Evolutionary conservation across 208 protist genomes (phyloP).

Genomic region (Trypanosoma scelopori): DNA sequence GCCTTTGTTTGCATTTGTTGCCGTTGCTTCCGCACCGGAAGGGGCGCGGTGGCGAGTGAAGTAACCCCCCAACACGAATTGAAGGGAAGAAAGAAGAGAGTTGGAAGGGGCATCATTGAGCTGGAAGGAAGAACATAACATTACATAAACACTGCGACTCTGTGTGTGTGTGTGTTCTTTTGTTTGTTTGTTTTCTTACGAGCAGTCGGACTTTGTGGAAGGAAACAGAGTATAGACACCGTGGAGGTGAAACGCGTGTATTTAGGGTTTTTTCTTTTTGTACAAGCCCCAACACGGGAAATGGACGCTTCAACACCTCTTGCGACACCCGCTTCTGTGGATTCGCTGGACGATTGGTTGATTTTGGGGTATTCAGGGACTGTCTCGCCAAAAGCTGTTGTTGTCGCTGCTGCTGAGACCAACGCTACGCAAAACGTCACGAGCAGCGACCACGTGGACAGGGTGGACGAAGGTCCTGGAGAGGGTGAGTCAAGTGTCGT

Average conservation of each 20-base stretch:
- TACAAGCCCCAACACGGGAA: not conserved
- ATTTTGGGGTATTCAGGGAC: not conserved
- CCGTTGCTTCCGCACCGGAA: too few species aligned
- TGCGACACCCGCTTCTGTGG: not conserved
- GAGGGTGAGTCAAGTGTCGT: not conserved
- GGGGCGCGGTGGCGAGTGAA: too few species aligned
- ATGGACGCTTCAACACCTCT: not conserved
- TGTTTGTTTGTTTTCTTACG: too few species aligned
- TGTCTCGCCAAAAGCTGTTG: not conserved
- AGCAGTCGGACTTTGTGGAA: too few species aligned
- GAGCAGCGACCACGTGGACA: not conserved
- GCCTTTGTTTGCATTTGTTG: too few species aligned
- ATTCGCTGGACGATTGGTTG: conserved; percentile 12
- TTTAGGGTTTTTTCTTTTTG: too few species aligned
- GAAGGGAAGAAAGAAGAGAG: not conserved
- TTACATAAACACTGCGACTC: too few species aligned
- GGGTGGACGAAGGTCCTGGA: not conserved
- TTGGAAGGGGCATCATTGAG: not conserved
- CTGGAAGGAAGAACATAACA: not conserved
- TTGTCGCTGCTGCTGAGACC: not conserved
- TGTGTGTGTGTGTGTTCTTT: conserved; percentile 1
- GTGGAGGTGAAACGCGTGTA: too few species aligned
- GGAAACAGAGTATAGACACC: not conserved
- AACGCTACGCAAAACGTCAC: too few species aligned
- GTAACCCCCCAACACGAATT: too few species aligned